phyloP scores from a whole-genome alignment of 2,329 filamentous ascomycete species.

The Fusarium sublunatum region DNA sequence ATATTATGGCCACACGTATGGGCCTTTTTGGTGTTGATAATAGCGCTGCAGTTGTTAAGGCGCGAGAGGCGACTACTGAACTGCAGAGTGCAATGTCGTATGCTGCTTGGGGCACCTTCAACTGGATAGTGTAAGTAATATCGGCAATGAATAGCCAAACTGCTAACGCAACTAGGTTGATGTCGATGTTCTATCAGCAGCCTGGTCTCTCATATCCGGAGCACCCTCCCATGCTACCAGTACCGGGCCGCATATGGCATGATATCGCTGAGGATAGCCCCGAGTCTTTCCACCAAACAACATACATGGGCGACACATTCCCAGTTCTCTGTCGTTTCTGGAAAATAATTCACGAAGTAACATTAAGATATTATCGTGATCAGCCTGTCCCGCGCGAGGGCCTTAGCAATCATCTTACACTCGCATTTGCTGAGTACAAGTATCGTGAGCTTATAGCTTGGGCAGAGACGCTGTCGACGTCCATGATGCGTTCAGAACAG shows the following conservation, averaged over 20 bases:
- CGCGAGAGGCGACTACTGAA: conserved; percentile 8
- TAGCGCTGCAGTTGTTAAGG: conserved; percentile 9
- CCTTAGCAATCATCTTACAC: conserved; percentile 11
- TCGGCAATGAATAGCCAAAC: not conserved
- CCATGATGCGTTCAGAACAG: conserved; percentile 42
- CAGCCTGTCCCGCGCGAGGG: conserved; percentile 11
- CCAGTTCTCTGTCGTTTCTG: conserved; percentile 52
- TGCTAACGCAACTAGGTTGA: conserved; percentile 17
- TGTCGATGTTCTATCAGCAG: conserved; percentile 35
- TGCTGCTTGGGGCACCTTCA: conserved; percentile 51
- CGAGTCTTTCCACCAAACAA: conserved; percentile 3
- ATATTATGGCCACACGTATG: conserved; percentile 48
- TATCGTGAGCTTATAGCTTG: conserved; percentile 55
- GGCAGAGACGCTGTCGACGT: conserved; percentile 48
- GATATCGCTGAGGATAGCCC: not conserved
- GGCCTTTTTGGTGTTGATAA: conserved; percentile 45
- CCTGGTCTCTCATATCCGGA: conserved; percentile 45
- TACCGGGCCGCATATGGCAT: conserved; percentile 31
- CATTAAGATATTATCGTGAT: conserved; percentile 44
- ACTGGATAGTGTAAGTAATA: conserved; percentile 52
- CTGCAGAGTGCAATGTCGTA: conserved; percentile 32
- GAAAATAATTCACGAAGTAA: conserved; percentile 52
- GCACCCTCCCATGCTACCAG: conserved; percentile 37
- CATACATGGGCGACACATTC: conserved; percentile 47
- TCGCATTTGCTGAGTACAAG: conserved; percentile 51